Evolutionary conservation across 495 filamentous ascomycete genomes (phyloP), one percentile per base, ranked within the genome.

Genomic region (Penicillium pancosmium): DNA sequence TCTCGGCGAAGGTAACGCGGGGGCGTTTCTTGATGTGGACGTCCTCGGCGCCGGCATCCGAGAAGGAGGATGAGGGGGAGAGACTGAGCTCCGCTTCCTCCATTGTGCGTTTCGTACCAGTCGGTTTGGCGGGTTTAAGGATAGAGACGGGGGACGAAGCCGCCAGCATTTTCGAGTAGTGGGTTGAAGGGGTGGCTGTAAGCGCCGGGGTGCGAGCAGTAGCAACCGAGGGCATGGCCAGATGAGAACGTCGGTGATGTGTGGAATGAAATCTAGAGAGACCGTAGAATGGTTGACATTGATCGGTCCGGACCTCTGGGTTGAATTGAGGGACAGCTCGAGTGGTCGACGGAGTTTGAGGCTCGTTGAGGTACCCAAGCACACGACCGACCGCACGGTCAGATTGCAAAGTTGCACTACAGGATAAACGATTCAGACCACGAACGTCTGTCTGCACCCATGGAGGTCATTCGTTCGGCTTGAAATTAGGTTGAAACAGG

Each of bases 1-100:
- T 82, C 38, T 87, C 79, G 59, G 91, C 85, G 71, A 95, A 96
- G 38, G 88, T 84, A 27, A 97, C 91, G 54, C 88, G 91, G 25
- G 76, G 71, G 43, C 80, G 82, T 70, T 86, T 89, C 25, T 75
- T 74, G 36, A 77, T 77, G 55, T 70, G 79, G 23, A 74, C 76
- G 19, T 68, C 70, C 52, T 83, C 73, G 43, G 71, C 68, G 21
- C 75, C 54, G 35, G 79, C 74, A 16, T 74, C 74, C 13, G 40
- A 56, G n/a, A 61, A 54, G 31, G 74, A 69, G 16, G 72, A 72
- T n/a, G 68, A 59, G 5, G 73, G 71, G 8, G 75, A 76, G 16
- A 78, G 60, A 41, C 65, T 63, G 54, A 77, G 53, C 63, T 78
- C 70, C 43, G 71, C 51, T n/a, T 77, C 75, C 25, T 72, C 69